Conservation (phyloP, 257 asterid genomes). For the Nicotiana tabacum region DNA sequence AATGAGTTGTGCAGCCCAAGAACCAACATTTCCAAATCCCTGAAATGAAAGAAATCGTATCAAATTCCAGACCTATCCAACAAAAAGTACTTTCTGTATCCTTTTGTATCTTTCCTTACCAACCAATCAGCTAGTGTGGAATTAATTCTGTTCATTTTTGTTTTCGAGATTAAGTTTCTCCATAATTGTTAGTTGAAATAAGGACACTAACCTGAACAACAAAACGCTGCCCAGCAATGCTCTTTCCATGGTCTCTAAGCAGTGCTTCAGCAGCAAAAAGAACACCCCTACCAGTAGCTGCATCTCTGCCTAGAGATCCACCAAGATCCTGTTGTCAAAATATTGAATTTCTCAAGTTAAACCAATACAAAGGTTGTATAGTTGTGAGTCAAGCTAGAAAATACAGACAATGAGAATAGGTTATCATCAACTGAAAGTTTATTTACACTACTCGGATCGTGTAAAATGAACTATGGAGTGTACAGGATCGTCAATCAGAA, state of each 20-base stretch:
- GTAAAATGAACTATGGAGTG: background rate
- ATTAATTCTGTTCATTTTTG: background rate
- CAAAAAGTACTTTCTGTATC: background rate
- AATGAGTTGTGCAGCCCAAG: constrained; percentile 63
- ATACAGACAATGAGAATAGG: no score
- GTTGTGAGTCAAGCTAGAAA: background rate
- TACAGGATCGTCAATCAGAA: background rate
- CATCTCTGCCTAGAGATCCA: constrained; percentile 70
- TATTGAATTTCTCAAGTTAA: background rate
- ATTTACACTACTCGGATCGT: background rate
- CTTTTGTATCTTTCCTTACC: no score
- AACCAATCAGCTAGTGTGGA: no score
- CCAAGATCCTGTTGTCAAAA: constrained; percentile 47
- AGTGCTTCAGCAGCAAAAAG: constrained; percentile 55
- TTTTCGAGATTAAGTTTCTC: background rate
- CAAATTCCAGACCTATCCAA: background rate
- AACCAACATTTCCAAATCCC: constrained; percentile 73
- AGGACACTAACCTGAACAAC: constrained; percentile 39
- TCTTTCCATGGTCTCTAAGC: constrained; percentile 53
- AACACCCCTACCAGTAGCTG: constrained; percentile 68
- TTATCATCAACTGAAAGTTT: no score
- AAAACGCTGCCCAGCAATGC: constrained; percentile 43
- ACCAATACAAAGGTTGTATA: background rate
- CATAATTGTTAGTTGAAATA: background rate
- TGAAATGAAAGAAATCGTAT: constrained; percentile 6